phyloP scores from a whole-genome alignment of 225 moss, liverwort and hornwort genomes.

The Neckera pumila region DNA sequence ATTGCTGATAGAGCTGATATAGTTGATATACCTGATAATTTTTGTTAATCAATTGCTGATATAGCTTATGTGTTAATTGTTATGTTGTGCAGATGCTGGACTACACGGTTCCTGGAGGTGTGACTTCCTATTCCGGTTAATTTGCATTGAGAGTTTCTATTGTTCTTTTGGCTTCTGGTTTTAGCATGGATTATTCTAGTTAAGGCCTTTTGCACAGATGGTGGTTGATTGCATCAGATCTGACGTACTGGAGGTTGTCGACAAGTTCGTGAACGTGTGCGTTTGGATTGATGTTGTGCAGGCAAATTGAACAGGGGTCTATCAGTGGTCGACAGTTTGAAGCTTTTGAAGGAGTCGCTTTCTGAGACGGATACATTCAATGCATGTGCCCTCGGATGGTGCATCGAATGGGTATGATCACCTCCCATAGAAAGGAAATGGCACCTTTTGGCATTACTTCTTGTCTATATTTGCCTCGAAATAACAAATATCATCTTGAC shows the following conservation, averaged over 20 bases:
- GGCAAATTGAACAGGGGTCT: conserved; percentile 92
- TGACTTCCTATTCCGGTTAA: neutral
- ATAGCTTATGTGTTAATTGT: neutral
- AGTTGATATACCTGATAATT: neutral
- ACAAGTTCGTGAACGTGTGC: neutral
- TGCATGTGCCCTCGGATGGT: conserved; percentile 83
- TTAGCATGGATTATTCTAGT: neutral
- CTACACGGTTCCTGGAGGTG: conserved; percentile 91
- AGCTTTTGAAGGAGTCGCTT: conserved; percentile 38
- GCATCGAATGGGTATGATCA: conserved; percentile 78
- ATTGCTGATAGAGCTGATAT: neutral
- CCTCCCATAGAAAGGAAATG: neutral
- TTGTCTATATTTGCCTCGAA: neutral
- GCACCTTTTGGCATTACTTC: neutral
- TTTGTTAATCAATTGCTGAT: neutral
- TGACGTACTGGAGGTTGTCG: neutral
- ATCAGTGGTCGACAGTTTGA: conserved; percentile 84
- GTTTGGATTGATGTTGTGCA: conserved; percentile 19
- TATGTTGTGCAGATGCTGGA: conserved; percentile 65
- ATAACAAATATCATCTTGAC: neutral
- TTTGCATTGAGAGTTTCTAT: neutral
- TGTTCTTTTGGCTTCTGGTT: neutral
- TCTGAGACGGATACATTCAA: conserved; percentile 61
- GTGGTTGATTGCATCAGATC: neutral
- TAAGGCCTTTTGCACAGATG: neutral